These are phyloP conservation scores for Chloranthus sessilifolius DNA, from an alignment of 164 flowering plant species.

Conservation along the genomic window DNA sequence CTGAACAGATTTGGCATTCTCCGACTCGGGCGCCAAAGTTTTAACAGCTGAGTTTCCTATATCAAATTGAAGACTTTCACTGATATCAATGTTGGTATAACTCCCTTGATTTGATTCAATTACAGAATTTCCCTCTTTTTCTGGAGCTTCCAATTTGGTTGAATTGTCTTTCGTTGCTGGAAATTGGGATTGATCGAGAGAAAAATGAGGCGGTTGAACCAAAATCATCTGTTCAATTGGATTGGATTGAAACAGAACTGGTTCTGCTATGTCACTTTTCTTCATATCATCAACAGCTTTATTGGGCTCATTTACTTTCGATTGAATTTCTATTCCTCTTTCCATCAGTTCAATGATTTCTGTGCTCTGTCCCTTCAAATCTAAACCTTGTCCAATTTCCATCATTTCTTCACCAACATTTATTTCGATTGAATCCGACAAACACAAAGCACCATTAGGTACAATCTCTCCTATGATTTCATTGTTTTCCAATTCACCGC, in stretches of 20 bases:
- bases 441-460: not conserved
- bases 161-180: not conserved
- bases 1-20: not conserved
- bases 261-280: not conserved
- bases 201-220: not conserved
- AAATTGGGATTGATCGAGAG: constrained; percentile 6
- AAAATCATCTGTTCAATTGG: constrained; percentile 9
- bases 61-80: not conserved
- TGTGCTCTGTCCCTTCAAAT: not conserved
- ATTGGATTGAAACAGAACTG: not conserved
- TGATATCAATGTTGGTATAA: not conserved
- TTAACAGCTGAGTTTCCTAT: constrained; percentile 5
- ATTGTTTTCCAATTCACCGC: not conserved
- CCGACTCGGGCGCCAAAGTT: constrained; percentile 1
- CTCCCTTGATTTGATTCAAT: constrained; percentile 7
- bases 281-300: not conserved
- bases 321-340: not conserved
- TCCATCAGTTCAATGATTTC: not conserved
- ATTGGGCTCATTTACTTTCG: not conserved
- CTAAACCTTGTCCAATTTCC: constrained; percentile 6
- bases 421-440: not conserved
- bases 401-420: not conserved
- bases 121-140: too few species aligned
- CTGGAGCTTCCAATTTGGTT: constrained; percentile 2
- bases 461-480: constrained; percentile 8